Evolutionary conservation across 73 alveolate genomes (phyloP).

Genomic region (Paramecium biaurelia): DNA sequence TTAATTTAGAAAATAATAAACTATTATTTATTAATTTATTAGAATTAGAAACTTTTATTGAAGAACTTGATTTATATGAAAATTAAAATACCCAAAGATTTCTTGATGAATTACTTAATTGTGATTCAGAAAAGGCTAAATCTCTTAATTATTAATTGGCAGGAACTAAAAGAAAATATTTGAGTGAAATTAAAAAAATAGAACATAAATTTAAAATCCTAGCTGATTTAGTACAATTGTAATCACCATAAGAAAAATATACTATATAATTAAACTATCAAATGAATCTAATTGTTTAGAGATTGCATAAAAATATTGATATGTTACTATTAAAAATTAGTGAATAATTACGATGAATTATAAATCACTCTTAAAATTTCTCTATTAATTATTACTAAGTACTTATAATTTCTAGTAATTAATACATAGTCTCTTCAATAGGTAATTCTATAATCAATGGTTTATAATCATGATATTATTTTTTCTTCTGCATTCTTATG

Average conservation of each 20-base stretch:
- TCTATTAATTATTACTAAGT: not conserved
- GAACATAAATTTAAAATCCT: conserved; percentile 11
- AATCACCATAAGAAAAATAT: not conserved
- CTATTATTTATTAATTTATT: not conserved
- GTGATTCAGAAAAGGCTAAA: not conserved
- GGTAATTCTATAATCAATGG: not conserved
- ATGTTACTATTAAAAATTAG: not conserved
- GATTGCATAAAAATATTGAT: conserved; percentile 33
- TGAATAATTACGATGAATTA: not conserved
- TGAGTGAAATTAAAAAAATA: conserved; percentile 2
- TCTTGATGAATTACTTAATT: not conserved
- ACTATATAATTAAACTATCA: not conserved
- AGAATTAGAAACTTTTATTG: conserved; percentile 17
- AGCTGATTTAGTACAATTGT: not conserved
- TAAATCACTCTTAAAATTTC: not conserved
- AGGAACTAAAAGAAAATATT: conserved; percentile 22
- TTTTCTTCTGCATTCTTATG: not conserved
- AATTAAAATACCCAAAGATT: not conserved
- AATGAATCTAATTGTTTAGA: not conserved
- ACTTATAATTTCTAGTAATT: not conserved
- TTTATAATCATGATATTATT: not conserved
- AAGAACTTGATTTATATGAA: not conserved
- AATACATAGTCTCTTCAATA: not conserved
- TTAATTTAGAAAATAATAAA: not conserved
- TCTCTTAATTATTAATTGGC: conserved; percentile 28